Evolutionary conservation across 148 eudicot genomes (phyloP).

Genomic region (Vaccinium darrowii): DNA sequence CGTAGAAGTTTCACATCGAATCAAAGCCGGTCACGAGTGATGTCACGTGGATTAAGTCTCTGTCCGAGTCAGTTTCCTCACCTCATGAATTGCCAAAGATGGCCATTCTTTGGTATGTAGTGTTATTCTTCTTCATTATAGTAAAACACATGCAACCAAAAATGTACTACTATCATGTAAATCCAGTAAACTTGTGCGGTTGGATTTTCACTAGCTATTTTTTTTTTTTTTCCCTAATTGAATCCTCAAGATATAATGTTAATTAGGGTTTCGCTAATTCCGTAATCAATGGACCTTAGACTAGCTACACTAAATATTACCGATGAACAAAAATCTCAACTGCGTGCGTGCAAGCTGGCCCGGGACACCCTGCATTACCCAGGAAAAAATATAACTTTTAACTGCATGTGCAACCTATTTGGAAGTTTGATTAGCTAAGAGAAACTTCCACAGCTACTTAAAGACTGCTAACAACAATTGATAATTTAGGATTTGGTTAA

Average conservation of each 20-base stretch:
- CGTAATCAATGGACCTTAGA: background rate
- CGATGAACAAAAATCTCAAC: too few species aligned
- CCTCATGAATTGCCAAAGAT: background rate
- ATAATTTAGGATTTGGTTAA: background rate
- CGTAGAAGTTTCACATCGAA: background rate
- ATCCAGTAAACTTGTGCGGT: background rate
- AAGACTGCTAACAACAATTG: conserved; percentile 1
- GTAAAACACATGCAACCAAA: background rate
- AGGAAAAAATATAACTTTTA: too few species aligned
- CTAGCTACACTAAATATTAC: too few species aligned
- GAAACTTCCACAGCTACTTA: background rate
- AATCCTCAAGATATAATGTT: background rate
- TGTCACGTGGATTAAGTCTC: background rate
- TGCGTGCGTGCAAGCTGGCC: too few species aligned
- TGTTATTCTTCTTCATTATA: background rate
- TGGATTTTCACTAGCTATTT: background rate
- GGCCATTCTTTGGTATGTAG: background rate
- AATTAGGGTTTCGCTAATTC: background rate
- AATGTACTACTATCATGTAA: background rate
- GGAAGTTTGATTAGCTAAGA: background rate
- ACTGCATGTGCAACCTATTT: background rate
- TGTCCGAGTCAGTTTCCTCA: background rate
- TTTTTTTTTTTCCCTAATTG: background rate
- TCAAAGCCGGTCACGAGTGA: background rate
- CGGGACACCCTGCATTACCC: too few species aligned